Evolutionary conservation across 2,329 filamentous ascomycete genomes (phyloP), one percentile per base, ranked within the genome.

Genomic region (Aspergillus hortae): DNA sequence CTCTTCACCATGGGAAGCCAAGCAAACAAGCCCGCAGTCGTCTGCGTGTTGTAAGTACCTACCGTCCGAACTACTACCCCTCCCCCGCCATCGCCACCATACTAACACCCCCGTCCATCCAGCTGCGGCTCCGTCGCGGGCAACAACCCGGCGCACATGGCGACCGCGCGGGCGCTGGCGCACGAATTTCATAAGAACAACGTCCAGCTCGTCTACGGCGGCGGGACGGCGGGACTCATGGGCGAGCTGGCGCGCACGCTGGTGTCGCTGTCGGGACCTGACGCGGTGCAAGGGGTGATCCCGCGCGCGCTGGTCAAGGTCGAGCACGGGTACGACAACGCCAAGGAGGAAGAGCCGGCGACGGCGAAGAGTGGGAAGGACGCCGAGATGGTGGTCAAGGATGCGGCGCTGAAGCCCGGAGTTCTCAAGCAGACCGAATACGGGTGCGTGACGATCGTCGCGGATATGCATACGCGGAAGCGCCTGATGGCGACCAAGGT

Each of bases 381-480:
- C 5, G 72, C 74, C 47, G 80, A 80, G 58, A 79, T 85, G 48
- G 75, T 80, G 10, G 74, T 88, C 7, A 84, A 88, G 45, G 83
- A 86, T 44, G 46, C 51, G 19, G 49, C 59, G 27, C 59, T 63
- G 41, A 55, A 62, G 32, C 44, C 60, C 10, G 59, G 61, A 1
- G 61, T 72, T 35, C 57, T 73, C 4, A 62, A 64, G 40, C 67
- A 75, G 52, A 67, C 67, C 0, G 72, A 76, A 49, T 99, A 90
- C 68, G 94, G 94, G 9, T 78, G 80, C 41, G 96, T 91, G 11
- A 96, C 91, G 0, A 84, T 96, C 7, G 94, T 97, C 25, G 81
- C 85, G 61, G 91, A 96, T 69, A 99, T 99, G 94, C 94, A 99
- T 74, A 92, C 90, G 40, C 85, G 94, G 58, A 99, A 99, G 78